phyloP scores from a whole-genome alignment of 2,329 filamentous ascomycete genomes.

The Microdochium paspali region DNA sequence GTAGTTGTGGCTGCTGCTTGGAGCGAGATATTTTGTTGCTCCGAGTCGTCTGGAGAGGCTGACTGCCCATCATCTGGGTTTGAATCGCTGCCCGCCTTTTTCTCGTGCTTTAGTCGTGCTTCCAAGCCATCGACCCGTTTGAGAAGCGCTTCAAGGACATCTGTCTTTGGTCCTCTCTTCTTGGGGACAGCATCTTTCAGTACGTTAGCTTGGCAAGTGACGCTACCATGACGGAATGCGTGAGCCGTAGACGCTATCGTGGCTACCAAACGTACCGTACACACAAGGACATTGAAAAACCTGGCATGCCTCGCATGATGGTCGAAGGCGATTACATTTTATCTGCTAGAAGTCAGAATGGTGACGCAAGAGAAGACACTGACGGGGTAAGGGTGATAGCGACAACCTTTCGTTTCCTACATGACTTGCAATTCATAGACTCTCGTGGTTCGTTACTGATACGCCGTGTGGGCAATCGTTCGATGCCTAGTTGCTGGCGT shows the following conservation, averaged over 20 bases:
- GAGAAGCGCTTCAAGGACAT: conserved; percentile 74
- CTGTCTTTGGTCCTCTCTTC: conserved; percentile 83
- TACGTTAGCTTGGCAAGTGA: background rate
- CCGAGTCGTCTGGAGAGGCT: conserved; percentile 14
- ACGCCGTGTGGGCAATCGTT: conserved; percentile 63
- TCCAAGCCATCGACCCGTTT: conserved; percentile 82
- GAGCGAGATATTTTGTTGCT: conserved; percentile 7
- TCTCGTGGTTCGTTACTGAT: conserved; percentile 38
- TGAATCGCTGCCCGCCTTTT: conserved; percentile 32
- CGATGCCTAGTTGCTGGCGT: conserved; percentile 71
- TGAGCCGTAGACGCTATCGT: too few relatives aligned
- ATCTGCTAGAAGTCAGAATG: conserved; percentile 45
- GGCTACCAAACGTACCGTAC: conserved; percentile 55
- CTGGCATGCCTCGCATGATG: conserved; percentile 80
- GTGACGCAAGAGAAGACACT: conserved; percentile 2
- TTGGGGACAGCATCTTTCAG: conserved; percentile 68
- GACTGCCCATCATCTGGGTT: conserved; percentile 20
- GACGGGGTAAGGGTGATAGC: conserved; percentile 6
- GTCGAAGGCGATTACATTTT: conserved; percentile 80
- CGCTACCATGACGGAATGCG: background rate
- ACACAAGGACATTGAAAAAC: conserved; percentile 83
- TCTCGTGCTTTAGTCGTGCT: conserved; percentile 65
- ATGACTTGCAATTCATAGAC: conserved; percentile 94
- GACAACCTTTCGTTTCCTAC: conserved; percentile 77
- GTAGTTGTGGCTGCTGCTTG: conserved; percentile 13